These are phyloP conservation scores for Biancaea sappan DNA, from an alignment of 306 rosid genomes.

Conservation along the genomic window DNA sequence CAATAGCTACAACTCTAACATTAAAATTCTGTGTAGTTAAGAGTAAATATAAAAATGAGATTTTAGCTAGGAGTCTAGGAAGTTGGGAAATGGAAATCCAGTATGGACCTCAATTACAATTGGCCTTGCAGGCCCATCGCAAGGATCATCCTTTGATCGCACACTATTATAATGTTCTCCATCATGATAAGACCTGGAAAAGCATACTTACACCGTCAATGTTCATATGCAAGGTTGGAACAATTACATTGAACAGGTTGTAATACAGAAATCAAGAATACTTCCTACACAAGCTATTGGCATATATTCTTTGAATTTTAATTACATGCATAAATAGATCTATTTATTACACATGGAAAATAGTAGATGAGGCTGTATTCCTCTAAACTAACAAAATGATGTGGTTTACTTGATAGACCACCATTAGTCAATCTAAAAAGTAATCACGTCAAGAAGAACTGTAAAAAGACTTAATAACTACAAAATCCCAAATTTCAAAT, in stretches of 20 bases:
- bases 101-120: constrained; percentile 68
- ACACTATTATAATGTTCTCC: constrained; percentile 88
- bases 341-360: background rate
- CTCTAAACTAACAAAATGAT: constrained; percentile 15
- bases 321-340: constrained; percentile 12
- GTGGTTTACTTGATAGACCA: background rate
- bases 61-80: constrained; percentile 1
- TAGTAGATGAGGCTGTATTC: constrained; percentile 1
- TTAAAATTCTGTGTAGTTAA: background rate
- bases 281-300: constrained; percentile 15
- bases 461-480: background rate
- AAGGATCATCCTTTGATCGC: constrained; percentile 70
- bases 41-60: background rate
- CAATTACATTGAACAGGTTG: constrained; percentile 23
- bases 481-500: constrained; percentile 12
- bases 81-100: constrained; percentile 8
- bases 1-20: constrained; percentile 33
- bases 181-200: constrained; percentile 77
- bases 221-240: constrained; percentile 24
- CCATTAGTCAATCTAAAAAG: constrained; percentile 7
- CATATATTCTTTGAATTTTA: background rate
- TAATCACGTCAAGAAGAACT: background rate
- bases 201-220: constrained; percentile 18
- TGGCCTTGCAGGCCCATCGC: constrained; percentile 73
- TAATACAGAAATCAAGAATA: constrained; percentile 3